Evolutionary conservation across 441 rosid species (phyloP).

Genomic region (Monsonia emarginata): DNA sequence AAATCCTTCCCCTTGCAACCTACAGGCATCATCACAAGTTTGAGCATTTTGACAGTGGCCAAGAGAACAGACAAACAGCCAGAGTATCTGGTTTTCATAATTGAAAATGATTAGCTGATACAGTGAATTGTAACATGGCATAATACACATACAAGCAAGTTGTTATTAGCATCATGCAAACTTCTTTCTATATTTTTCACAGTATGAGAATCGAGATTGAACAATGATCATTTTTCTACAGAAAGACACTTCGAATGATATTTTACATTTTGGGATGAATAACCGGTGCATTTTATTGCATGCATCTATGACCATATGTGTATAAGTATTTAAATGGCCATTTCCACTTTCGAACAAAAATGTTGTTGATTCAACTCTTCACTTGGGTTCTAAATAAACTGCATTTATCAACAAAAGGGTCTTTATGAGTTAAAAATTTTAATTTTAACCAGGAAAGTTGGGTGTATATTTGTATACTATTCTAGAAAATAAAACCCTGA

Average conservation of each 20-base stretch:
- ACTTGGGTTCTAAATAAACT: too few relatives aligned
- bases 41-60: not conserved
- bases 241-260: not conserved
- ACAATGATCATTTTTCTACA: not conserved
- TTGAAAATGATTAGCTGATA: not conserved
- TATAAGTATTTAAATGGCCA: not conserved
- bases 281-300: not conserved
- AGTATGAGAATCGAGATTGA: not conserved
- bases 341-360: not conserved
- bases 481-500: not conserved
- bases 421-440: too few relatives aligned
- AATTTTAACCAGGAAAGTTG: too few relatives aligned
- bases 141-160: not conserved
- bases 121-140: not conserved
- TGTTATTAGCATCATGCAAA: not conserved
- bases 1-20: slow-evolving; percentile 48
- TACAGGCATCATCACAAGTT: slow-evolving; percentile 23
- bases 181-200: not conserved
- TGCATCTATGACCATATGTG: too few relatives aligned
- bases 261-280: not conserved
- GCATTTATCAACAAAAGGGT: too few relatives aligned
- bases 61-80: not conserved
- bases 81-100: not conserved
- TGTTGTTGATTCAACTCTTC: too few relatives aligned
- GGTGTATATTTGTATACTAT: too few relatives aligned